phyloP scores from a whole-genome alignment of 2,329 filamentous ascomycete genomes.

The Leptosphaerulina australis region DNA sequence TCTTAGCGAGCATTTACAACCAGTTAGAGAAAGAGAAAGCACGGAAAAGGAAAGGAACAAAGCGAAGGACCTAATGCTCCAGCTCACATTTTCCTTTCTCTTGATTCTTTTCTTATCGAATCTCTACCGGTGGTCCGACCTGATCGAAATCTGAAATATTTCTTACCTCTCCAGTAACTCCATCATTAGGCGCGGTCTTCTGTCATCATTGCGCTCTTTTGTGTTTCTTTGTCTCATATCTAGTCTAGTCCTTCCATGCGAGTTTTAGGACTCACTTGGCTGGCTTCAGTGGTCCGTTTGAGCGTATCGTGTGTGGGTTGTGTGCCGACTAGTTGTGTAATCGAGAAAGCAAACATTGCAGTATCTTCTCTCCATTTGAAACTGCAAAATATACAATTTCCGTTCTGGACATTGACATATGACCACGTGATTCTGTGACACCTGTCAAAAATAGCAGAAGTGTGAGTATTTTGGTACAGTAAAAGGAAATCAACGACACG shows the following conservation, averaged over 20 bases:
- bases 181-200: slow-evolving; percentile 32
- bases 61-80: slow-evolving; percentile 31
- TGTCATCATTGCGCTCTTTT: slow-evolving; percentile 25
- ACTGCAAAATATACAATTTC: too few relatives aligned
- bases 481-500: too few relatives aligned
- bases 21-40: slow-evolving; percentile 43
- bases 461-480: too few relatives aligned
- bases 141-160: slow-evolving; percentile 27
- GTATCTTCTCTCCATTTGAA: slow-evolving; percentile 8
- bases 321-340: slow-evolving; percentile 36
- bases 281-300: slow-evolving; percentile 36
- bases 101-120: slow-evolving; percentile 25
- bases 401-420: too few relatives aligned
- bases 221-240: slow-evolving; percentile 31
- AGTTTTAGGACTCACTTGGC: slow-evolving; percentile 31
- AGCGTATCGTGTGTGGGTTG: slow-evolving; percentile 21
- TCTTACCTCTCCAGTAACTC: slow-evolving; percentile 25
- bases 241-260: slow-evolving; percentile 21
- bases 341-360: slow-evolving; percentile 32
- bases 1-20: slow-evolving; percentile 51
- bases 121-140: slow-evolving; percentile 33
- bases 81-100: slow-evolving; percentile 39
- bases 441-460: not conserved
- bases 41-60: slow-evolving; percentile 31
- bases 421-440: too few relatives aligned